Percentiles rank a stretch among this genome's conserved stretches.
Conservation (phyloP, 345 rosid species). For the Trapa bicornis region DNA sequence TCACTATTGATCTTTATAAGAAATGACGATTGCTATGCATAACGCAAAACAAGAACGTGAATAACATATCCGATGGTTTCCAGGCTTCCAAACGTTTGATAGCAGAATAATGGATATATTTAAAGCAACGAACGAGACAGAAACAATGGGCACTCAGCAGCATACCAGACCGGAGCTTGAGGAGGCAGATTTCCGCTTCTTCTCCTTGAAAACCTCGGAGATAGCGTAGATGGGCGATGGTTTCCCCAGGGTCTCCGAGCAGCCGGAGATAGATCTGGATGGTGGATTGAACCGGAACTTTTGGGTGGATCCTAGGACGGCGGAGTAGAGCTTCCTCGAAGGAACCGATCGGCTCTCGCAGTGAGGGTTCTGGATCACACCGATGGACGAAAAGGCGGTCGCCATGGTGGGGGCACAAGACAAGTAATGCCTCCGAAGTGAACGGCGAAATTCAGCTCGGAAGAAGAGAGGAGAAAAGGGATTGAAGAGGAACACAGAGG, state of each 20-base stretch:
- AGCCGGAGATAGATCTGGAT: neutral
- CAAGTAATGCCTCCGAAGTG: neutral
- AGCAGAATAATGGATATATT: neutral
- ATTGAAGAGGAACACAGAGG: neutral
- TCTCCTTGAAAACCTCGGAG: conserved; percentile 18
- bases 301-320: conserved; percentile 9
- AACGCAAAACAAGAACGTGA: neutral
- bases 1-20: neutral
- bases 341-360: conserved; percentile 6
- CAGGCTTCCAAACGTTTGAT: neutral
- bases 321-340: conserved; percentile 7
- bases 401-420: conserved; percentile 9
- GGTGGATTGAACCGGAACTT: conserved; percentile 5
- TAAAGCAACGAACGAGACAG: neutral
- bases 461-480: neutral
- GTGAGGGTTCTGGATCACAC: neutral
- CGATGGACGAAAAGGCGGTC: conserved; percentile 10
- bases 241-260: neutral
- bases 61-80: neutral
- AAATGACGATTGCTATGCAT: neutral
- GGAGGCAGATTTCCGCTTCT: conserved; percentile 11
- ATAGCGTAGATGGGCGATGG: conserved; percentile 9
- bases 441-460: neutral
- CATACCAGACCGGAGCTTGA: conserved; percentile 11
- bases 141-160: neutral